phyloP scores from a whole-genome alignment of 2,329 filamentous ascomycete genomes.

The Fusarium sp. region DNA sequence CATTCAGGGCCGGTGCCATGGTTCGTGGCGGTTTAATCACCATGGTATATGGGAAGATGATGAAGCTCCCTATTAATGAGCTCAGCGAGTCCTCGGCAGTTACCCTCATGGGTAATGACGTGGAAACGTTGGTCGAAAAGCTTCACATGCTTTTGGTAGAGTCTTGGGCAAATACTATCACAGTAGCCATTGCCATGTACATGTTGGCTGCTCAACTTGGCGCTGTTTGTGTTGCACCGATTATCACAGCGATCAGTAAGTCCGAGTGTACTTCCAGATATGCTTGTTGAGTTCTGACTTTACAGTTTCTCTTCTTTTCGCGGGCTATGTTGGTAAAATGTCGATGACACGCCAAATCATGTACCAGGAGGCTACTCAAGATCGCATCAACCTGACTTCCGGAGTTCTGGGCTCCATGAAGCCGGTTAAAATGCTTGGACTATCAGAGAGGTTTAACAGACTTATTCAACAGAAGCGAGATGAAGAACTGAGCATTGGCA shows the following conservation, averaged over 20 bases:
- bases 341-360: constrained; percentile 46
- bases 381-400: constrained; percentile 50
- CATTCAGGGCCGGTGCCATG: constrained; percentile 47
- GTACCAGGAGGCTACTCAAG: constrained; percentile 50
- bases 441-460: constrained; percentile 43
- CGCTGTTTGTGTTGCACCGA: constrained; percentile 49
- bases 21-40: constrained; percentile 48
- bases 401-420: constrained; percentile 49
- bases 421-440: constrained; percentile 50
- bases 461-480: constrained; percentile 44
- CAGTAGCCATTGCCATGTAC: constrained; percentile 48
- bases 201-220: constrained; percentile 49
- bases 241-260: constrained; percentile 49
- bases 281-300: not conserved
- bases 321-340: constrained; percentile 40
- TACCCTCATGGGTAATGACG: constrained; percentile 49
- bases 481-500: constrained; percentile 43
- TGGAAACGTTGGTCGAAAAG: constrained; percentile 46
- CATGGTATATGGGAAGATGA: constrained; percentile 47
- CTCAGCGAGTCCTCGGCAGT: constrained; percentile 47
- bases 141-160: constrained; percentile 47
- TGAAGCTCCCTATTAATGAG: constrained; percentile 43
- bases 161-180: constrained; percentile 48
- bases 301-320: constrained; percentile 40
- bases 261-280: accelerated